These are phyloP conservation scores for Aspergillus conjunctus DNA, from an alignment of 495 filamentous ascomycete species.

Conservation along the genomic window DNA sequence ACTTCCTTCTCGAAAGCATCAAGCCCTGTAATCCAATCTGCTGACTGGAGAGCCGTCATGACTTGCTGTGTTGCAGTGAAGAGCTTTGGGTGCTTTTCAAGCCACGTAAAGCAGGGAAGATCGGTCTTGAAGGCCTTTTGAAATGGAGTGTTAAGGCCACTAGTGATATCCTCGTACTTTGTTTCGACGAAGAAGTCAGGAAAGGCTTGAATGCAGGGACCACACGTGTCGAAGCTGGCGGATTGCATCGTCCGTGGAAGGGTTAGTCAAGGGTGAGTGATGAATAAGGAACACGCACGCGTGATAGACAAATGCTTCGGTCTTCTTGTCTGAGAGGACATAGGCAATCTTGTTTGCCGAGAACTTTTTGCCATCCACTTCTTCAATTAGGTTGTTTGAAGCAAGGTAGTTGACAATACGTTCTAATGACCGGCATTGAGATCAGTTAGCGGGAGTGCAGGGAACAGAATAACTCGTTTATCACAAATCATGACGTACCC, in stretches of 20 bases:
- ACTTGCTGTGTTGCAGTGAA: constrained; percentile 36
- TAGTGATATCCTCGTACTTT: constrained; percentile 42
- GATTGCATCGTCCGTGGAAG: too few species aligned
- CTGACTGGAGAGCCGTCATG: constrained; percentile 34
- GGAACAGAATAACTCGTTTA: background rate
- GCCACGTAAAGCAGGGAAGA: constrained; percentile 43
- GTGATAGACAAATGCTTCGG: constrained; percentile 32
- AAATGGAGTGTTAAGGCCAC: constrained; percentile 37
- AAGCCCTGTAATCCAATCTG: too few species aligned
- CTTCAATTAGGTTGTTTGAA: constrained; percentile 38
- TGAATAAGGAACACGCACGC: constrained; percentile 33
- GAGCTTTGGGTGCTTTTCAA: constrained; percentile 37
- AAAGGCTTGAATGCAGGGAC: constrained; percentile 31
- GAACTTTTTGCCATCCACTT: constrained; percentile 37
- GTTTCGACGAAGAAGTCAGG: constrained; percentile 44
- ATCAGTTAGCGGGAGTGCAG: background rate
- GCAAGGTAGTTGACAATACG: constrained; percentile 51
- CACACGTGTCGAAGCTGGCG: constrained; percentile 39
- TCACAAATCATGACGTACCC: constrained; percentile 25
- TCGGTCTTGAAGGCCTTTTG: constrained; percentile 47
- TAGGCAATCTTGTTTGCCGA: constrained; percentile 36
- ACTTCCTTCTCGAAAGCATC: constrained; percentile 23
- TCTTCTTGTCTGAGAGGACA: constrained; percentile 30
- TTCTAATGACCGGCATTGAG: constrained; percentile 33
- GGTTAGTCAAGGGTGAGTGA: constrained; percentile 6